phyloP scores from a whole-genome alignment of 495 filamentous ascomycete species.

The Aspergillus sparsus region DNA sequence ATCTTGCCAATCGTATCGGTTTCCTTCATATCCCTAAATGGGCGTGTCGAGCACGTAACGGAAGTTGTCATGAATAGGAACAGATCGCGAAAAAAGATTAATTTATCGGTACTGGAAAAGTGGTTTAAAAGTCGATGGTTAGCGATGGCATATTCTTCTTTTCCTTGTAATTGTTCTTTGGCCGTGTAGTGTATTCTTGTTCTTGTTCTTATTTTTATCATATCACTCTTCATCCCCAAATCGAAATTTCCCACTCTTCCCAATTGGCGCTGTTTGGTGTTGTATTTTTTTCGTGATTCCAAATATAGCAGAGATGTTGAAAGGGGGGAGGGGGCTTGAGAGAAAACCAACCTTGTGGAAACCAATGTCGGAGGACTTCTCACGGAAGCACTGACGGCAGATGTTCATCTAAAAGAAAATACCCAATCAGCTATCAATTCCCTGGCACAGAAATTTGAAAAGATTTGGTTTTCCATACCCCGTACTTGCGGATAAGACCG shows the following conservation, averaged over 20 bases:
- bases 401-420: slow-evolving; percentile 69
- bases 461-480: slow-evolving; percentile 60
- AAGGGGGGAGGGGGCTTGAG: slow-evolving; percentile 3
- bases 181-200: neutral
- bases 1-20: slow-evolving; percentile 11
- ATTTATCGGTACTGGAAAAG: slow-evolving; percentile 56
- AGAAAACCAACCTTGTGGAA: slow-evolving; percentile 79
- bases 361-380: slow-evolving; percentile 94
- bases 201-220: slow-evolving; percentile 4
- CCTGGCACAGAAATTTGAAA: neutral
- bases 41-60: slow-evolving; percentile 33
- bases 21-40: slow-evolving; percentile 17
- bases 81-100: slow-evolving; percentile 29
- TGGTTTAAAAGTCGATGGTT: slow-evolving; percentile 23
- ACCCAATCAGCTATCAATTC: slow-evolving; percentile 20
- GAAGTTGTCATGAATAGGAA: slow-evolving; percentile 41
- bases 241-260: too few species aligned
- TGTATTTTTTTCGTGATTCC: neutral
- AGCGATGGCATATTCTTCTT: neutral
- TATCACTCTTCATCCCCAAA: neutral
- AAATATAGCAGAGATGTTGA: neutral
- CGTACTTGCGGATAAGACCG: slow-evolving; percentile 98
- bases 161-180: neutral
- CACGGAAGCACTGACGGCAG: slow-evolving; percentile 99
- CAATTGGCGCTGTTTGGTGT: too few species aligned